Percentiles rank a stretch among this genome's conserved stretches.
These are phyloP conservation scores for Penicillium sclerotigenum DNA, from an alignment of 2,329 filamentous ascomycete species.

Conservation along the genomic window DNA sequence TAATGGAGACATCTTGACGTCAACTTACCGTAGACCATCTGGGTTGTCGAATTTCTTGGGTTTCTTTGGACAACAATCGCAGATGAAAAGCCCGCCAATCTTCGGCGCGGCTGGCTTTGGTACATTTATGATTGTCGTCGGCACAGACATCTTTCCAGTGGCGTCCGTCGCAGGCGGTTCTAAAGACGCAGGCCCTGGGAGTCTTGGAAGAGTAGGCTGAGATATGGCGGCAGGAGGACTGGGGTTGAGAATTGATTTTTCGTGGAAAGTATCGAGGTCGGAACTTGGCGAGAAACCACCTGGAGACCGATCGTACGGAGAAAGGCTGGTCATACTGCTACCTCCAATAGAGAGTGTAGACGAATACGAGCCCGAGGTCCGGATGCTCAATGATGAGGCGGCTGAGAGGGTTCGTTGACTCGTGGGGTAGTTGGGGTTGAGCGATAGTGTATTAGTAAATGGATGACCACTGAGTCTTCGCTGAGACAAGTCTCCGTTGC, in stretches of 20 bases:
- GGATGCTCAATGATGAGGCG: slow-evolving; percentile 59
- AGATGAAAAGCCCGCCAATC: slow-evolving; percentile 64
- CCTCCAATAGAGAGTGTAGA: slow-evolving; percentile 60
- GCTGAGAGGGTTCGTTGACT: slow-evolving; percentile 63
- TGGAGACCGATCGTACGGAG: slow-evolving; percentile 61
- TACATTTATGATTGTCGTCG: slow-evolving; percentile 31
- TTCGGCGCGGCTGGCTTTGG: slow-evolving; percentile 42
- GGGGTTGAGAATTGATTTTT: slow-evolving; percentile 50
- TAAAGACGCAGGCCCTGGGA: slow-evolving; percentile 36
- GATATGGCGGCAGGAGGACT: slow-evolving; percentile 46
- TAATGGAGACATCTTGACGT: neutral
- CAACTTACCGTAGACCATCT: slow-evolving; percentile 74
- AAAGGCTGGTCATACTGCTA: slow-evolving; percentile 65
- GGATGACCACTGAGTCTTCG: slow-evolving; percentile 54
- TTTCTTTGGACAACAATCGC: slow-evolving; percentile 95
- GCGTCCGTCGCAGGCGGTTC: slow-evolving; percentile 41
- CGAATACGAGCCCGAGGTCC: slow-evolving; percentile 58
- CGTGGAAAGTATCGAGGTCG: slow-evolving; percentile 53
- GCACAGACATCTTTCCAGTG: slow-evolving; percentile 49
- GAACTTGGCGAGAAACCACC: slow-evolving; percentile 57
- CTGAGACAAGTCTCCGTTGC: slow-evolving; percentile 54
- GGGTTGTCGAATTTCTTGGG: slow-evolving; percentile 88
- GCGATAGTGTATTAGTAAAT: slow-evolving; percentile 53
- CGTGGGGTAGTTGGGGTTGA: slow-evolving; percentile 53
- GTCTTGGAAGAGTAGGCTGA: slow-evolving; percentile 37